Evolutionary conservation across 345 rosid species (phyloP).

Genomic region (Citrus maxima): DNA sequence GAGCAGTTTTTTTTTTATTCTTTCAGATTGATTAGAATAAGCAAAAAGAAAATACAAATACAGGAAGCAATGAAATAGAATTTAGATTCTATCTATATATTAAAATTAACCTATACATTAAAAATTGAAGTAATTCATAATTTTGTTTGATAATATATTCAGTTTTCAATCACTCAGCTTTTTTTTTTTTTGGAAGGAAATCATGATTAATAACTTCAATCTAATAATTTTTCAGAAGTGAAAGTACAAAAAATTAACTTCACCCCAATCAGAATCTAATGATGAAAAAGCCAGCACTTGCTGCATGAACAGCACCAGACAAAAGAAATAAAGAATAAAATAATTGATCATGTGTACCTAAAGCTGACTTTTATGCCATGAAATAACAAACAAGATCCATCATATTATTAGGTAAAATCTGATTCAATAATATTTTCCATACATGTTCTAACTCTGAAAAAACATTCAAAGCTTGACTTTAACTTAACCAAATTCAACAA

Average conservation of each 20-base stretch:
- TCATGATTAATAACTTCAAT: not conserved
- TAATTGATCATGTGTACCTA: not conserved
- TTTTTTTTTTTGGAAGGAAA: too few relatives aligned
- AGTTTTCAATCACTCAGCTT: too few relatives aligned
- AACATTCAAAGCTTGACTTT: not conserved
- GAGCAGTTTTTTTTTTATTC: too few relatives aligned
- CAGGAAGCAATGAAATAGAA: too few relatives aligned
- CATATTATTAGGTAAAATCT: not conserved
- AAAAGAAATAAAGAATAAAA: not conserved
- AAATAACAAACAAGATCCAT: not conserved
- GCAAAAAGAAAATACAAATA: too few relatives aligned
- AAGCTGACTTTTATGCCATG: not conserved
- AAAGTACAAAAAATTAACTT: not conserved
- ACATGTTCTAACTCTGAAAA: not conserved
- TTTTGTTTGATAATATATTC: too few relatives aligned
- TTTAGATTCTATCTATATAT: too few relatives aligned
- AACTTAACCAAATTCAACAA: not conserved
- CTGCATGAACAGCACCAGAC: not conserved
- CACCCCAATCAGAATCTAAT: conserved; percentile 4
- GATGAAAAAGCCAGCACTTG: not conserved
- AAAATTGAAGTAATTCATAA: too few relatives aligned
- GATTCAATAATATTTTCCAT: not conserved
- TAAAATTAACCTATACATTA: too few relatives aligned
- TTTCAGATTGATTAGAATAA: too few relatives aligned
- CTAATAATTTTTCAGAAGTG: too few relatives aligned